phyloP scores from a whole-genome alignment of 176 grass and related monocot species.

The Zoysia japonica region DNA sequence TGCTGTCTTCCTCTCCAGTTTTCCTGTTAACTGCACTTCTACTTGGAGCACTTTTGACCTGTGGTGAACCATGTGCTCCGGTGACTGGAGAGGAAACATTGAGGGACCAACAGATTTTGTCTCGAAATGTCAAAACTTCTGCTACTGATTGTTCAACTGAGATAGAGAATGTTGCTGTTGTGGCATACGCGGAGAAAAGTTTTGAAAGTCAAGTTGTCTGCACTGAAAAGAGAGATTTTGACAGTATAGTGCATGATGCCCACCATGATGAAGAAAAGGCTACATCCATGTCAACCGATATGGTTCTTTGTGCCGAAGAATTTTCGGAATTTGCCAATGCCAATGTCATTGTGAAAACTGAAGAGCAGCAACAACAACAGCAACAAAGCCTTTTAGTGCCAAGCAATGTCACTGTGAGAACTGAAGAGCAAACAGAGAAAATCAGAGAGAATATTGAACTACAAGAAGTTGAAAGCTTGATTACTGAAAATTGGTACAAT shows the following conservation, averaged over 20 bases:
- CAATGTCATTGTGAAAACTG: slow-evolving; percentile 21
- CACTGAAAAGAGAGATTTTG: slow-evolving; percentile 5
- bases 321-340: slow-evolving; percentile 14
- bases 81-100: slow-evolving; percentile 11
- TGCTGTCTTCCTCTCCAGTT: slow-evolving; percentile 49
- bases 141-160: neutral
- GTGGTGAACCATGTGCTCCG: slow-evolving; percentile 45
- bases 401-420: slow-evolving; percentile 17
- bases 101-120: neutral
- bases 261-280: neutral
- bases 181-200: neutral
- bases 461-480: slow-evolving; percentile 11
- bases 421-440: slow-evolving; percentile 9
- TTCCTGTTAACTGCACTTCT: slow-evolving; percentile 60
- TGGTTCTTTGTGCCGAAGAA: neutral
- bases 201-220: slow-evolving; percentile 18
- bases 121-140: slow-evolving; percentile 8
- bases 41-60: slow-evolving; percentile 61
- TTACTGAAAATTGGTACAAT: neutral
- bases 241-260: slow-evolving; percentile 11
- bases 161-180: slow-evolving; percentile 19
- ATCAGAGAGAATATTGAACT: slow-evolving; percentile 21
- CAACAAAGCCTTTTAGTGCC: neutral
- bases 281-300: slow-evolving; percentile 9
- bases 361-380: slow-evolving; percentile 2